Evolutionary conservation across 345 rosid genomes (phyloP), one percentile per base, ranked within the genome.

Genomic region (Cardamine occulta): DNA sequence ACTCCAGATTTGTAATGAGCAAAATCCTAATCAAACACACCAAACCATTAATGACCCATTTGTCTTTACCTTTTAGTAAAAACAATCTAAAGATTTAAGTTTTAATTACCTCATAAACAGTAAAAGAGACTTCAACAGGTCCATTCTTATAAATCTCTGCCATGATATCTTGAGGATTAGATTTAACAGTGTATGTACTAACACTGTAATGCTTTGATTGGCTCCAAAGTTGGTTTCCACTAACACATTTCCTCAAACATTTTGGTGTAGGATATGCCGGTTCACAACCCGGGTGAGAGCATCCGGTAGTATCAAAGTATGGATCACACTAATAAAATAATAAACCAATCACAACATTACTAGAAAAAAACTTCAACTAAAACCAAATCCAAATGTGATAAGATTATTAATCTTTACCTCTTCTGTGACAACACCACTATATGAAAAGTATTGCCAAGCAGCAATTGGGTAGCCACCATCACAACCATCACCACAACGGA

Each of bases 211-310:
- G 99, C 74, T 95, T 95, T 17, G 97, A 89, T 35, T 82, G 34
- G 12, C 73, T 74, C 99, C 97, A 95, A 44, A 88, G 68, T 81
- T 85, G 84, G 83, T 95, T 95, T 31, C 82, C 83, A 7, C 82
- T 59, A 32, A 89, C 88, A 62, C 99, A 95, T 77, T 90, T 83
- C 55, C 85, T 86, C 80, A 71, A 67, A 80, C 99, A 95, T 78
- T 55, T 86, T 4, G 99, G 99, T 63, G 99, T 95, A 18, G 89
- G 87, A 83, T 64, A 95, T 42, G 63, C 91, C 26, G 97, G 99
- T 83, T 90, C 96, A 64, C 97, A 95, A 37, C 99, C 97, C 31
- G 99, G 99, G 85, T 95, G 99, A 63, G 97, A 86, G 80, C 97
- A 95, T 74, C 99, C 97, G 59, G 65, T 84, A 47, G 72, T 79